Percentiles rank a stretch among this genome's conserved stretches.
These are phyloP conservation scores for Candida silvicultrix DNA, from an alignment of 805 yeast genomes.

Conservation along the genomic window DNA sequence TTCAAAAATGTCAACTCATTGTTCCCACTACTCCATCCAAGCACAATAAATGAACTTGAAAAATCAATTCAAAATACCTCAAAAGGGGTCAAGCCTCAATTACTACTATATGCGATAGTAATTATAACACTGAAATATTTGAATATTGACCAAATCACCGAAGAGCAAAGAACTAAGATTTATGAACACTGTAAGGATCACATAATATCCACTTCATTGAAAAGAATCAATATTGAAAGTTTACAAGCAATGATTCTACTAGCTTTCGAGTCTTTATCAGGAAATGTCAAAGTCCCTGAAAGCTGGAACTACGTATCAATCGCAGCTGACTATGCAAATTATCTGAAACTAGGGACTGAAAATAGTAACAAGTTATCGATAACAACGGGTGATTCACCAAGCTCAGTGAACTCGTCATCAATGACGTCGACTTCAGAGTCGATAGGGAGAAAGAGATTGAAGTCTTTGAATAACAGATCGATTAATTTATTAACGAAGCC, in stretches of 20 bases:
- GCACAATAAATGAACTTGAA: slow-evolving; percentile 6
- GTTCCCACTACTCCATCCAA: slow-evolving; percentile 18
- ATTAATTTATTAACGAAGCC: slow-evolving; percentile 14
- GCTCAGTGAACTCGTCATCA: slow-evolving; percentile 9
- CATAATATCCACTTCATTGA: slow-evolving; percentile 14
- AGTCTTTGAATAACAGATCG: slow-evolving; percentile 13
- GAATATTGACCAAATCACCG: slow-evolving; percentile 12
- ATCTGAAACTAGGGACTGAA: slow-evolving; percentile 16
- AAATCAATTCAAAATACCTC: slow-evolving; percentile 3
- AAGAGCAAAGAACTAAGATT: slow-evolving; percentile 3
- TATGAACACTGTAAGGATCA: slow-evolving; percentile 15
- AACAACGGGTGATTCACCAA: slow-evolving; percentile 14
- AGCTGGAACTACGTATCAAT: slow-evolving; percentile 22
- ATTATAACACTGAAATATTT: slow-evolving; percentile 16
- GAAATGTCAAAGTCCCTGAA: slow-evolving; percentile 19
- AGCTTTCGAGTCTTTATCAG: slow-evolving; percentile 18
- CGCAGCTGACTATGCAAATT: slow-evolving; percentile 20
- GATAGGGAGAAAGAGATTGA: slow-evolving; percentile 10
- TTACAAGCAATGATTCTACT: slow-evolving; percentile 15
- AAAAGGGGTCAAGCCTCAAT: slow-evolving; percentile 11
- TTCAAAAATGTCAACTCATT: slow-evolving; percentile 14
- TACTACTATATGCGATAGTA: slow-evolving; percentile 13
- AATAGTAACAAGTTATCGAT: slow-evolving; percentile 5
- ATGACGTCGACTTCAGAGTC: slow-evolving; percentile 8
- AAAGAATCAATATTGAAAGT: slow-evolving; percentile 15